A percentile compares a stretch with the other conserved stretches of the same genome.
Conservation (phyloP, 192 early-diverging fungal species). For the Umbelopsis vinacea region DNA sequence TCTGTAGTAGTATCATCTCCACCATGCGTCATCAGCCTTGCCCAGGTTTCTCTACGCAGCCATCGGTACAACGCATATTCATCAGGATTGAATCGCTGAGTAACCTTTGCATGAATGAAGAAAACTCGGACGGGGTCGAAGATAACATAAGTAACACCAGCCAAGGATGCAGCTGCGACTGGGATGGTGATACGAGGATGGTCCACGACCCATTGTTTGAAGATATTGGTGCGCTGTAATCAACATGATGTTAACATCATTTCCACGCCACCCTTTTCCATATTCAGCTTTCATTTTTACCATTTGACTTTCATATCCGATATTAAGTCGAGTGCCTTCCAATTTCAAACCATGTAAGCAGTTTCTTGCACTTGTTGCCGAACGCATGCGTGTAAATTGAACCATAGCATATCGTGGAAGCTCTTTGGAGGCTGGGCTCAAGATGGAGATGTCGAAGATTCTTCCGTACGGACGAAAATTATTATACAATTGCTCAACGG, state of each 20-base stretch:
- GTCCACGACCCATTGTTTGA: slow-evolving; percentile 68
- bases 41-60: slow-evolving; percentile 61
- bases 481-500: slow-evolving; percentile 68
- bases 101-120: slow-evolving; percentile 85
- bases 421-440: slow-evolving; percentile 68
- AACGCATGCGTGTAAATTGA: slow-evolving; percentile 74
- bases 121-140: slow-evolving; percentile 95
- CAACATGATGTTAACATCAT: background rate
- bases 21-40: slow-evolving; percentile 45
- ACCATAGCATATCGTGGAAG: slow-evolving; percentile 79
- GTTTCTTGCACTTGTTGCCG: slow-evolving; percentile 90
- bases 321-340: slow-evolving; percentile 62
- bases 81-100: slow-evolving; percentile 74
- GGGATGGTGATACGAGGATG: slow-evolving; percentile 82
- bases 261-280: background rate
- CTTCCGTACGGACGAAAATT: slow-evolving; percentile 81
- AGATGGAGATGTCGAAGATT: slow-evolving; percentile 77
- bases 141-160: slow-evolving; percentile 77
- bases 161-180: slow-evolving; percentile 74
- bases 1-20: slow-evolving; percentile 27
- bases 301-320: slow-evolving; percentile 64
- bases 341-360: slow-evolving; percentile 87
- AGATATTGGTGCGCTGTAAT: slow-evolving; percentile 54
- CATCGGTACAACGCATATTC: slow-evolving; percentile 64
- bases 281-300: slow-evolving; percentile 30